phyloP scores from a whole-genome alignment of 257 asterid species.

The Solanum chilense region DNA sequence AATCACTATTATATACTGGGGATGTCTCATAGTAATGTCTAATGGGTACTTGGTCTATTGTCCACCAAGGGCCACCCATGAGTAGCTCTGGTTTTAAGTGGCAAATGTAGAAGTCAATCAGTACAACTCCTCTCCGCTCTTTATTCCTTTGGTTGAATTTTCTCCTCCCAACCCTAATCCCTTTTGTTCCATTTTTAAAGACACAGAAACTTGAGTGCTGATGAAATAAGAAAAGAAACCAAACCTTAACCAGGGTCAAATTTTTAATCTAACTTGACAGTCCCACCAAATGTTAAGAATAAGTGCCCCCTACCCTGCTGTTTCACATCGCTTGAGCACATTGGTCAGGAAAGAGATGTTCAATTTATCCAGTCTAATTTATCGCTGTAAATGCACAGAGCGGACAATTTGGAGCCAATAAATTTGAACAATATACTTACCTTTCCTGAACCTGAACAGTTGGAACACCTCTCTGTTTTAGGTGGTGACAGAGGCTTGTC shows the following conservation, averaged over 20 bases:
- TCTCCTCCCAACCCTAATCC: neutral
- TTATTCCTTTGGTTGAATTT: neutral
- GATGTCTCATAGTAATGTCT: neutral
- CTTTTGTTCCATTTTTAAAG: neutral
- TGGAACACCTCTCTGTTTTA: slow-evolving; percentile 75
- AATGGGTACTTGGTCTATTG: neutral
- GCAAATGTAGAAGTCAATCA: neutral
- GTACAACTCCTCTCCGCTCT: neutral
- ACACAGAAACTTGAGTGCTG: neutral
- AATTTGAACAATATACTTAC: slow-evolving; percentile 19
- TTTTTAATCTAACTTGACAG: neutral
- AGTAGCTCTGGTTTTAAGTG: neutral
- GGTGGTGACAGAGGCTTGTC: slow-evolving; percentile 53
- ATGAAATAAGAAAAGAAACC: neutral
- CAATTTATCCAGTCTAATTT: neutral
- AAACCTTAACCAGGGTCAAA: neutral
- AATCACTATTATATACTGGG: neutral
- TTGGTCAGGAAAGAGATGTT: neutral
- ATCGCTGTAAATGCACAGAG: neutral
- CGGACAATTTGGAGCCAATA: neutral
- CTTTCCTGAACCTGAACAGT: slow-evolving; percentile 95
- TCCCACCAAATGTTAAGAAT: neutral
- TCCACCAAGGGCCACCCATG: neutral
- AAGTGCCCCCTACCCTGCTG: neutral
- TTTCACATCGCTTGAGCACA: neutral